Base-by-base conservation (phyloP, 805 yeast genomes). In the Saccharomycopsis amapae region DNA sequence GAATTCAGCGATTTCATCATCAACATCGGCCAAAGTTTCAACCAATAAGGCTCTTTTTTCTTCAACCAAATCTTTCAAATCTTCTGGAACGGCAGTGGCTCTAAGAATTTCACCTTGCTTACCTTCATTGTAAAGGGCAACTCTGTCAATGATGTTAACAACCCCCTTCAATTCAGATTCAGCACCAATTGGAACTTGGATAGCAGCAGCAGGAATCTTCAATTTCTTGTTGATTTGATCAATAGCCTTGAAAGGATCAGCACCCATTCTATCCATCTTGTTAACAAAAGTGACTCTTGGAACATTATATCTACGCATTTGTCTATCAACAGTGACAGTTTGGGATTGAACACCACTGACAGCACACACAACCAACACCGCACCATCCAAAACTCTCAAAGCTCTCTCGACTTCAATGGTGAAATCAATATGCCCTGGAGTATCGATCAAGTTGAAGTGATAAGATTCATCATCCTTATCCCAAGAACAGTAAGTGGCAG, bases 261-360 rank as follows among this genome's bases (percentile, higher is more conserved):
- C 85, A 55, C 99, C 99, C 96, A 93, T 86, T 63, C 99, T 80
- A 66, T 93, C 99, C 97, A 93, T 89, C 71, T 93, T 93, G 69
- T 93, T 93, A 65, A 93, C 85, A 60, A 93, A 93, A 7, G 98
- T 90, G 44, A 93, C 75, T 61, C 98, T 78, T 45, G 98, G 98
- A 60, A 93, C 96, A 61, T 93, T 88, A 68, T 93, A 93, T 63
- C 98, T 81, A 58, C 95, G 80, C 98, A 93, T 93, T 70, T 93
- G 99, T 62, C 98, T 82, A 65, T 93, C 98, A 39, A 93, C 98
- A 34, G 98, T 93, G 49, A 93, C 96, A 17, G 98, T 93, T 66
- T 93, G 98, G 1, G 96, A 87, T 67, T 93, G 98, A 39, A 93
- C 98, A 60, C 98, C 98, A 24, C 95, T 78, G 44, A 93, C 98